phyloP scores from a whole-genome alignment of 129 eudicot genomes.

The Lactuca saligna region DNA sequence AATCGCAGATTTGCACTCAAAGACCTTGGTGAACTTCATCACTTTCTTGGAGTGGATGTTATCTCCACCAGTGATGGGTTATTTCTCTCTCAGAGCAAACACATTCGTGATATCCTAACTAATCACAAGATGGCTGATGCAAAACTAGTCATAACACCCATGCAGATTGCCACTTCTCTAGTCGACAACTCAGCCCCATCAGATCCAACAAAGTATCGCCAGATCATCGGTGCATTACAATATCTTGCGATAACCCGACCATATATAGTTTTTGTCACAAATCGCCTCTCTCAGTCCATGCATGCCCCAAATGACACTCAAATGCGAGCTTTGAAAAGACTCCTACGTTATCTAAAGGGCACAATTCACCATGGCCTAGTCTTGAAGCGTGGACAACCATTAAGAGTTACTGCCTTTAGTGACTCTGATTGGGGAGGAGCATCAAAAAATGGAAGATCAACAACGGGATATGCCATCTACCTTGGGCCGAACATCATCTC shows the following conservation, averaged over 20 bases:
- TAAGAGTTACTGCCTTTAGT: not conserved
- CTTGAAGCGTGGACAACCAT: too few species aligned
- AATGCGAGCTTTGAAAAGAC: not conserved
- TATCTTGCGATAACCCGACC: not conserved
- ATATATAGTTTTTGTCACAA: not conserved
- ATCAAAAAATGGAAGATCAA: not conserved
- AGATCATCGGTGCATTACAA: not conserved
- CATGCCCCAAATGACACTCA: not conserved
- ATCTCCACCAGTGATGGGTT: too few species aligned
- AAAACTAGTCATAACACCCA: too few species aligned
- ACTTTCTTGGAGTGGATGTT: too few species aligned
- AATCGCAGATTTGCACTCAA: too few species aligned
- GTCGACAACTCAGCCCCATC: too few species aligned
- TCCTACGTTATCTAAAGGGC: not conserved
- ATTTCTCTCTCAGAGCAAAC: too few species aligned
- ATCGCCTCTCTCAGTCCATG: conserved; percentile 6
- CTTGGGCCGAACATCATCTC: not conserved
- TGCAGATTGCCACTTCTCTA: too few species aligned
- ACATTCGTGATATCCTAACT: too few species aligned
- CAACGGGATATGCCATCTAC: not conserved
- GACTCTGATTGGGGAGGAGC: conserved; percentile 2
- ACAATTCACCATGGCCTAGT: not conserved
- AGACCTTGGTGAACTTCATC: too few species aligned
- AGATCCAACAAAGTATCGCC: not conserved
- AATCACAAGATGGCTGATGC: too few species aligned